Evolutionary conservation across 2,329 filamentous ascomycete species (phyloP), one percentile per base, ranked within the genome.

Genomic region (Aspergillus spinulosporus): DNA sequence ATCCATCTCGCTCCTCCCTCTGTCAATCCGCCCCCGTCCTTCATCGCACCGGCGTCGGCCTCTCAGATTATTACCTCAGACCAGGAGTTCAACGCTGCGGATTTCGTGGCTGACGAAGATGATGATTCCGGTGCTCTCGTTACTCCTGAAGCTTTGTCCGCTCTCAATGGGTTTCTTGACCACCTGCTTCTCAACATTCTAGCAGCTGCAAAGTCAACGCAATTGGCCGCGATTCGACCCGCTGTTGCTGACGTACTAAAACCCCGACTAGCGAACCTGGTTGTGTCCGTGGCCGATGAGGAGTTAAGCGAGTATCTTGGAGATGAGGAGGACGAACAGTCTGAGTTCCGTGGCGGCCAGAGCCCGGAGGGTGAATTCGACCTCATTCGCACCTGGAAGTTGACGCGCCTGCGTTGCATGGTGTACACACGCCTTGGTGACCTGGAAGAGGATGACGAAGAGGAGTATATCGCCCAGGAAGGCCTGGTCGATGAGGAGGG

Each of bases 371-470:
- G 80, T 2, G 85, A 88, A 63, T 97, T 93, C 85, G 92, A 97
- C 70, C 78, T 96, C n/a, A 90, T 97, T 69, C 81, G 92, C 54
- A 88, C 92, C 14, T 99, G 94, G 92, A 97, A 95, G 77, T 84
- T 94, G 63, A 94, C 92, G 0, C 86, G 94, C 53, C 77, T 99
- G 66, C 86, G 94, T 59, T 96, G 94, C 72, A 99, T 99, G 94
- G 93, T 99, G 21, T 97, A 97, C 72, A 97, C 92, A 6, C 92
- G 94, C 6, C 80, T 99, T 5, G 94, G 94, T 44, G 93, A 99
- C 69, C 87, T 99, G 82, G 95, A 99, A 73, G 94, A 99, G 75
- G 92, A 97, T 64, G 94, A 99, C 63, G 94, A 97, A 72, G 93
- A 97, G 68, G 85, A 87, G 49, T 90, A 90, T 68, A 89, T 95